phyloP scores from a whole-genome alignment of 805 yeast genomes.

The Saccharomyces paradoxus region DNA sequence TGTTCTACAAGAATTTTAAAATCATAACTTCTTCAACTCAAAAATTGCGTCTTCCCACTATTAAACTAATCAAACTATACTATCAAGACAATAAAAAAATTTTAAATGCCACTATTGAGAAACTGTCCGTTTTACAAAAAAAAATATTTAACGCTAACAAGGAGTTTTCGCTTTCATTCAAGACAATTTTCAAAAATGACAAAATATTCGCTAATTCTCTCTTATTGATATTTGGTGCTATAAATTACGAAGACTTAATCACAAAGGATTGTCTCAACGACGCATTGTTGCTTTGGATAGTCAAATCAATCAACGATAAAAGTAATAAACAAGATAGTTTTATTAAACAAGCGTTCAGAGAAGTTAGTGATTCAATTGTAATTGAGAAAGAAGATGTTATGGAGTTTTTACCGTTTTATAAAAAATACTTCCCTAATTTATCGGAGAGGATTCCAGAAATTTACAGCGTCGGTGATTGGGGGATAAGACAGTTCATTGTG shows the following conservation, averaged over 20 bases:
- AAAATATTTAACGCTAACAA: conserved; percentile 39
- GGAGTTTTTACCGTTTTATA: conserved; percentile 47
- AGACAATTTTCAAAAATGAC: conserved; percentile 50
- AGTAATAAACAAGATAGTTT: conserved; percentile 33
- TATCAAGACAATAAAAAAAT: conserved; percentile 42
- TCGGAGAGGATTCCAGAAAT: conserved; percentile 48
- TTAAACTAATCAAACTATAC: conserved; percentile 38
- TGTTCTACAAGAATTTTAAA: conserved; percentile 30
- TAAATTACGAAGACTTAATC: conserved; percentile 44
- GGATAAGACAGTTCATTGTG: conserved; percentile 33
- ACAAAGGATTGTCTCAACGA: conserved; percentile 46
- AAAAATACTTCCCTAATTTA: conserved; percentile 43
- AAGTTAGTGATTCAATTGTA: conserved; percentile 31
- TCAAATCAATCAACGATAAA: conserved; percentile 42
- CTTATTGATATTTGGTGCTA: conserved; percentile 48
- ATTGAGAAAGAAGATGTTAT: conserved; percentile 46
- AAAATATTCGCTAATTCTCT: conserved; percentile 45
- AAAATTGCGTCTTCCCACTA: conserved; percentile 16
- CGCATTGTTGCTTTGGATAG: conserved; percentile 53
- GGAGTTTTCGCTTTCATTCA: conserved; percentile 40
- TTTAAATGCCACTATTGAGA: conserved; percentile 38
- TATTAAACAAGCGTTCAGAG: conserved; percentile 31
- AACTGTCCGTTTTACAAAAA: conserved; percentile 19
- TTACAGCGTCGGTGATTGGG: conserved; percentile 41
- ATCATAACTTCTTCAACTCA: conserved; percentile 21